Conservation (phyloP, 257 asterid genomes). For the Avicennia marina region DNA sequence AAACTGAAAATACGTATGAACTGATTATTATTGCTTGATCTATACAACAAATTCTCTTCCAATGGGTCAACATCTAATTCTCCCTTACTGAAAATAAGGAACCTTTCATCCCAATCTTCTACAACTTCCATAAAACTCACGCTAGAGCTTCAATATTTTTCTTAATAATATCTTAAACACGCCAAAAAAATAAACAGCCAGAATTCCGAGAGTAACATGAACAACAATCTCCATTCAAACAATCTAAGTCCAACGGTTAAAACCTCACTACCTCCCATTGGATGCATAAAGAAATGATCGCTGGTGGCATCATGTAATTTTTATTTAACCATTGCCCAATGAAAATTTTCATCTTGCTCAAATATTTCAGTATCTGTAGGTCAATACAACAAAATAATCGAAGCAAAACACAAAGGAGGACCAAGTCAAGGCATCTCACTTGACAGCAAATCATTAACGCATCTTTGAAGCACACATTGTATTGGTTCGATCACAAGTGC, state of each 20-base stretch:
- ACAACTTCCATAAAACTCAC: not conserved
- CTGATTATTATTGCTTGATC: not conserved
- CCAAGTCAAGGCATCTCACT: conserved; percentile 33
- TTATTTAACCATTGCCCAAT: not conserved
- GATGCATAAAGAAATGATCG: too few species aligned
- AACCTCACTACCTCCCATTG: too few species aligned
- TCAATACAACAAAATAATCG: not conserved
- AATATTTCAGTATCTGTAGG: not conserved
- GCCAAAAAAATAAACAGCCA: not conserved
- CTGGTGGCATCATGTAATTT: too few species aligned
- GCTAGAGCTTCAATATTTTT: not conserved
- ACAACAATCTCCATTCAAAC: not conserved
- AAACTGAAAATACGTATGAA: not conserved
- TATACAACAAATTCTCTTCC: not conserved
- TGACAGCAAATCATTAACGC: conserved; percentile 50
- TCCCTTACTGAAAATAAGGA: too few species aligned
- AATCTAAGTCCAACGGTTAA: not conserved
- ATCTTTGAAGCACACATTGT: conserved; percentile 52
- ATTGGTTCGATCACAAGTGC: conserved; percentile 50
- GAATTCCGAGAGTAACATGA: not conserved
- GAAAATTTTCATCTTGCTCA: not conserved
- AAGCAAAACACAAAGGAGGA: not conserved
- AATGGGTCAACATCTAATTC: too few species aligned
- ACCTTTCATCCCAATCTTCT: not conserved
- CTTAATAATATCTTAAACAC: not conserved